phyloP scores from a whole-genome alignment of 1,284 basidiomycete genomes.

The Apiotrichum gamsii region DNA sequence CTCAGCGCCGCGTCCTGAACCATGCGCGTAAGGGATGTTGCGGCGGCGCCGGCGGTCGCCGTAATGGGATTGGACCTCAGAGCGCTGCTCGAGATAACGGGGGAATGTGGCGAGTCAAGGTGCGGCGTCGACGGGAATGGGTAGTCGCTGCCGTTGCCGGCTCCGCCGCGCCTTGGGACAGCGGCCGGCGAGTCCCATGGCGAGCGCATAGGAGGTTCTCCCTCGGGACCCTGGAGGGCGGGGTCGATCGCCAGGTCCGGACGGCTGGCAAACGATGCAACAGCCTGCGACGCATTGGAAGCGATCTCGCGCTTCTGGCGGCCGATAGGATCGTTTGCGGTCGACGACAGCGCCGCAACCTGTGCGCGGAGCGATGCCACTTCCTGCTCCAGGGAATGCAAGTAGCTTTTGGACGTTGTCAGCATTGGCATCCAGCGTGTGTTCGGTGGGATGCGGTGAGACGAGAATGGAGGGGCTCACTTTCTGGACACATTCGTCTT shows the following conservation, averaged over 20 bases:
- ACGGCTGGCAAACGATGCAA: conserved; percentile 16
- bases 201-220: conserved; percentile 19
- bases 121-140: conserved; percentile 20
- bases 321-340: conserved; percentile 17
- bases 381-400: conserved; percentile 48
- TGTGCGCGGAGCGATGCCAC: conserved; percentile 43
- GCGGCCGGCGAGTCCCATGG: conserved; percentile 12
- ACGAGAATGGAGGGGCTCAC: no score
- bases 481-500: conserved; percentile 50
- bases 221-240: conserved; percentile 17
- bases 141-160: no score
- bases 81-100: conserved; percentile 11
- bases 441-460: no score
- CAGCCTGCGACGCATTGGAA: conserved; percentile 19
- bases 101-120: conserved; percentile 20
- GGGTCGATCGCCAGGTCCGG: conserved; percentile 17
- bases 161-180: conserved; percentile 6
- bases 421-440: no score
- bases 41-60: conserved; percentile 19
- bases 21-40: conserved; percentile 41
- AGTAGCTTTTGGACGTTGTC: no score
- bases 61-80: conserved; percentile 18
- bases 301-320: conserved; percentile 25
- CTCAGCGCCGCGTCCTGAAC: conserved; percentile 45
- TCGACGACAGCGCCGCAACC: conserved; percentile 30